Evolutionary conservation across 257 asterid genomes (phyloP).

Genomic region (Solanum megistacrolobum): DNA sequence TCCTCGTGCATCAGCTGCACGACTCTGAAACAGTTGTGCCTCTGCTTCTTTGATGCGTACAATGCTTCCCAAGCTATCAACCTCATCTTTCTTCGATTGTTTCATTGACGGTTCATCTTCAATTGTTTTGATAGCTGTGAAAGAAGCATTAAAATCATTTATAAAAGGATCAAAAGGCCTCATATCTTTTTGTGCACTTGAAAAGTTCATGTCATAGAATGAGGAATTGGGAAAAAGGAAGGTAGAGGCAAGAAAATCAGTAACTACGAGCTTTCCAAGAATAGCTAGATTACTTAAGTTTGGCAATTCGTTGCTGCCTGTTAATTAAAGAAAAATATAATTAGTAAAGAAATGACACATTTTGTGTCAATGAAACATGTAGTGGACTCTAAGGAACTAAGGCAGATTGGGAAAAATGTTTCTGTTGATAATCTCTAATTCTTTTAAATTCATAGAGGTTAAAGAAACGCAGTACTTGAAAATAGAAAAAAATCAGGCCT

Average conservation of each 20-base stretch:
- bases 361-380: neutral
- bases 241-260: conserved; percentile 23
- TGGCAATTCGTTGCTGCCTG: conserved; percentile 42
- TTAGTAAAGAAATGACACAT: neutral
- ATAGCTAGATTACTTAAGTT: conserved; percentile 4
- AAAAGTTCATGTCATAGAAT: conserved; percentile 22
- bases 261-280: conserved; percentile 22
- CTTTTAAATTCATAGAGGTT: neutral
- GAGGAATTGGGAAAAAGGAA: conserved; percentile 34
- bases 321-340: neutral
- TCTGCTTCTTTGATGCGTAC: conserved; percentile 76
- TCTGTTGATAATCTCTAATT: neutral
- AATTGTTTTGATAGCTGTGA: conserved; percentile 29
- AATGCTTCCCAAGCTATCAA: conserved; percentile 65
- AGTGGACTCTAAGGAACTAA: neutral
- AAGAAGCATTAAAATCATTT: conserved; percentile 22
- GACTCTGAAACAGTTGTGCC: conserved; percentile 73
- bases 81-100: conserved; percentile 47
- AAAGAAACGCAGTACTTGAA: neutral
- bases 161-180: conserved; percentile 25
- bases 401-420: neutral
- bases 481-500: neutral
- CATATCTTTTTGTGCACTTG: conserved; percentile 6
- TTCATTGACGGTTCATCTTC: conserved; percentile 89
- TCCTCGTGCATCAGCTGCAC: conserved; percentile 70